Percentiles rank a stretch among this genome's conserved stretches.
Conservation (phyloP, 163 green algal species). For the Smithsoniella earleae region DNA sequence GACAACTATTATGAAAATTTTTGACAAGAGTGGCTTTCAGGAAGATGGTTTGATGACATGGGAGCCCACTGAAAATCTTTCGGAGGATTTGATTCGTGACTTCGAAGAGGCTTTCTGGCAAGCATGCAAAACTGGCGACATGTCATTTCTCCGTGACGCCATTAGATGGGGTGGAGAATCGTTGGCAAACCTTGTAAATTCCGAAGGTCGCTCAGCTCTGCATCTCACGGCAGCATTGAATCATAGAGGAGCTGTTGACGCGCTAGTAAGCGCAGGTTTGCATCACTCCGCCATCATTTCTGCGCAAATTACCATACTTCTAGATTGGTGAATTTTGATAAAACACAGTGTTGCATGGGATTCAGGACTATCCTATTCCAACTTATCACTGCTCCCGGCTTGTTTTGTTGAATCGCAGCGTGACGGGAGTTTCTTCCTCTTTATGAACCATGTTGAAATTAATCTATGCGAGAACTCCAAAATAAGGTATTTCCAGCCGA, state of each 20-base stretch:
- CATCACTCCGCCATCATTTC: too few relatives aligned
- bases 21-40: constrained; percentile 3
- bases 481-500: too few relatives aligned
- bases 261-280: not conserved
- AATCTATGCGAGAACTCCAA: too few relatives aligned
- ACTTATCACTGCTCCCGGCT: too few relatives aligned
- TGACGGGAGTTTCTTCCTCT: too few relatives aligned
- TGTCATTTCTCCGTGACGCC: constrained; percentile 37
- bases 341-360: too few relatives aligned
- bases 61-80: constrained; percentile 43
- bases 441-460: too few relatives aligned
- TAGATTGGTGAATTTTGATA: too few relatives aligned
- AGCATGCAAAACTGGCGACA: constrained; percentile 32
- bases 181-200: constrained; percentile 39
- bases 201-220: constrained; percentile 39
- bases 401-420: too few relatives aligned
- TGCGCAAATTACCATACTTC: too few relatives aligned
- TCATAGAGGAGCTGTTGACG: not conserved
- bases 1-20: not conserved
- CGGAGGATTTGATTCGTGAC: constrained; percentile 43
- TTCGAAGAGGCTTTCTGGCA: constrained; percentile 42
- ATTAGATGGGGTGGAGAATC: constrained; percentile 38
- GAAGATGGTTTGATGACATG: constrained; percentile 34
- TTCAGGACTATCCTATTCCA: too few relatives aligned
- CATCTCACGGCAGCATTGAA: constrained; percentile 41